Evolutionary conservation across 768 basidiomycete species (phyloP), one percentile per base, ranked within the genome.

Genomic region (Kwoniella dendrophila): DNA sequence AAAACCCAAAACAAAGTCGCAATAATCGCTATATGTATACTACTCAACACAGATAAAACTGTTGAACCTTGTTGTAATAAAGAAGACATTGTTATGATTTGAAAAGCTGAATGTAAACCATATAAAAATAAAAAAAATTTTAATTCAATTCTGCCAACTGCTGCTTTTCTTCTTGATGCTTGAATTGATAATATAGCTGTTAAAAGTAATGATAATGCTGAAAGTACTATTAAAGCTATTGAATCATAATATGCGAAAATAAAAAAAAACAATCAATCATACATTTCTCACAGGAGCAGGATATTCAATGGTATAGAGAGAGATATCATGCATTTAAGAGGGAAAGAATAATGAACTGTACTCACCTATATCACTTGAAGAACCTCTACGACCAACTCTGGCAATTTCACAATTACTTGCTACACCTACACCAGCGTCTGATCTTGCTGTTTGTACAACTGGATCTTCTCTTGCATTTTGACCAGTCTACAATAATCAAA

Each of bases 381-480:
- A 84, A 27, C 85, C 20, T 82, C 78, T 48, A 64, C 72, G 49
- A 84, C 86, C 34, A 2, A 86, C 81, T 41, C 85, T 82, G 4
- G 84, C 84, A 63, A 92, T 92, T 56, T 87, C 88, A 78, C 94
- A 98, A 38, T 79, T 77, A 2, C 90, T 86, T 73, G 91, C 88
- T 48, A 97, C 81, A 32, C 95, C 94, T 29, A 92, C 85, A 1
- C 90, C 90, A 1, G 90, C 90, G 1, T 83, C 78, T 22, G 70
- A 30, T 2, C 85, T 33, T 59, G 84, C 75, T 4, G 56, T 44
- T 4, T 68, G 26, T 80, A 76, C 62, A 84, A 86, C 59, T 77
- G 58, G 44, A 81, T 85, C 55, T 61, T 74, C 74, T 82, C 68
- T 62, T 76, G 68, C 57, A 59, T 33, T 61, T 32, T 38, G 56